Evolutionary conservation across 1,284 basidiomycete genomes (phyloP).

Genomic region (Quambalaria eucalypti): DNA sequence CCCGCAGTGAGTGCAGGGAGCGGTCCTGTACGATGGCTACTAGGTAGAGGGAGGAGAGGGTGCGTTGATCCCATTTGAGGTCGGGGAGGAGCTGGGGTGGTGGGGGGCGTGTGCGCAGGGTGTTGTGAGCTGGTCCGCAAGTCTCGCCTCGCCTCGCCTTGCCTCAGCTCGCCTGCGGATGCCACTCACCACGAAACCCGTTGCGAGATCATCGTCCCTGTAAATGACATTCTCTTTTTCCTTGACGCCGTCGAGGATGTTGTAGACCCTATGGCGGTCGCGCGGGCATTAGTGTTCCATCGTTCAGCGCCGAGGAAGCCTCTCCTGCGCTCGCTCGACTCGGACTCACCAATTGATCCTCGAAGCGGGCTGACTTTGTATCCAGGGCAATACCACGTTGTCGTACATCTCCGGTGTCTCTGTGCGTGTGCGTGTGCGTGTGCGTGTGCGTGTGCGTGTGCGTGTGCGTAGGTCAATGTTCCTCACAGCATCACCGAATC

Average conservation of each 20-base stretch:
- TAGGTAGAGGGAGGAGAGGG: conserved; percentile 52
- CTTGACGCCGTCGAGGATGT: conserved; percentile 70
- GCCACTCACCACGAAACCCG: conserved; percentile 57
- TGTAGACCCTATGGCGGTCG: too few relatives aligned
- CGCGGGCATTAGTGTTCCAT: too few relatives aligned
- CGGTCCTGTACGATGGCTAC: conserved; percentile 44
- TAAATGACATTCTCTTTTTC: conserved; percentile 70
- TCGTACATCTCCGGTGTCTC: conserved; percentile 41
- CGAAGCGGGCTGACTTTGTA: conserved; percentile 28
- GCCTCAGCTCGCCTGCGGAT: background rate
- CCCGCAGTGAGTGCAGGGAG: conserved; percentile 43
- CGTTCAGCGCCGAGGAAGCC: too few relatives aligned
- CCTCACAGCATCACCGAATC: too few relatives aligned
- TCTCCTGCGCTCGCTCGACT: too few relatives aligned
- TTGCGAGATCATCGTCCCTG: conserved; percentile 53
- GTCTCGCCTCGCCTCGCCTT: too few relatives aligned
- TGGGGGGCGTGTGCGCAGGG: background rate
- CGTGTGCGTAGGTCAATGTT: too few relatives aligned
- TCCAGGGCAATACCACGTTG: conserved; percentile 31
- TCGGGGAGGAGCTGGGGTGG: conserved; percentile 29
- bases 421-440: too few relatives aligned
- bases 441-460: too few relatives aligned
- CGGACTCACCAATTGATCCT: conserved; percentile 71
- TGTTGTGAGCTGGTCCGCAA: too few relatives aligned
- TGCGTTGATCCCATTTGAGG: conserved; percentile 63